Base-by-base conservation (phyloP, 345 rosid genomes). In the Tarenaya hassleriana region DNA sequence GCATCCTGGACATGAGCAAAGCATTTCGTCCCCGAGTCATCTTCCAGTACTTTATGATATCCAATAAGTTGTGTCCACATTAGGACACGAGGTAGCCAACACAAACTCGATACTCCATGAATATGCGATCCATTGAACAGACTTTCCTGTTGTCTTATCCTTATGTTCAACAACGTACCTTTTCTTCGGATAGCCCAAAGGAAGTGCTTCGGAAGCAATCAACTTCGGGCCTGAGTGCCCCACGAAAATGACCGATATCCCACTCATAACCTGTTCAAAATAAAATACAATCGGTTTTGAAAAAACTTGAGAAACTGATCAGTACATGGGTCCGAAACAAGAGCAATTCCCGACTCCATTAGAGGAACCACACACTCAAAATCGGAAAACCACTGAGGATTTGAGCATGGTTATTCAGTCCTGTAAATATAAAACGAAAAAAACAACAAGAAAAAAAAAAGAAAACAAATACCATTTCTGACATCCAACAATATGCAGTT, bases 221-320 rank as follows among this genome's bases (percentile, higher is more conserved):
- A 57, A 83, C 91, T 62, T 84, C 82, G 46, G 98, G 98, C 62
- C 96, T 84, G 50, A 13, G 73, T 27, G 87, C 89, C 32, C 80
- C 86, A 39, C 11, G 68, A 61, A 87, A 91, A 68, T 91, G 95
- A 66, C 96, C 98, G 79, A 91, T 75, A 70, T 91, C 98, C 96
- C 98, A 87, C 51, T 91, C 98, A 66, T 84, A 91, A 55, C 95
- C 98, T 90, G 77, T 58, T 60, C 34, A 60, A 31, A 2, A 70
- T 31, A 13, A 21, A 56, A 66, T 53, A 39, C 52, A 39, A 58
- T 58, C 41, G 58, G 15, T 34, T 59, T 53, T 2, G 32, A 61
- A 16, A 42, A 35, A 32, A 46, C 33, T 46, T 3, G 3, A 13
- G 41, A 1, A 37, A 13, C 1, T 37, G 11, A 37, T 10, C 3